A percentile compares a stretch with the other conserved stretches of the same genome.
These are phyloP conservation scores for Sporisorium iseilematis-ciliati DNA, from an alignment of 1,284 basidiomycete genomes.

Conservation along the genomic window DNA sequence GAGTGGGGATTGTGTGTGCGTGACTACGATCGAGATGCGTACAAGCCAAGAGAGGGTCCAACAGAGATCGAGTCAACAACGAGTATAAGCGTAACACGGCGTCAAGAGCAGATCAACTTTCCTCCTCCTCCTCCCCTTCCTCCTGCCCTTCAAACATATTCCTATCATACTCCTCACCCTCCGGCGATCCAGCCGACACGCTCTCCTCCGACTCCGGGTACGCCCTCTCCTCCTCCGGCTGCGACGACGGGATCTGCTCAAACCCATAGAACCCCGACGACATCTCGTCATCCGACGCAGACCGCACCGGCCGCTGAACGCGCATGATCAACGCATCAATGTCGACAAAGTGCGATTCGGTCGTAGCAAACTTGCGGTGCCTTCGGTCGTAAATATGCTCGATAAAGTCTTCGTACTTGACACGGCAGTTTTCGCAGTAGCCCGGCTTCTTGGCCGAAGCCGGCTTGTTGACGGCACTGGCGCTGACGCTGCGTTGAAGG, in stretches of 20 bases:
- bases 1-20: not conserved
- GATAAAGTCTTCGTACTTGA: conserved; percentile 90
- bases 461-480: conserved; percentile 35
- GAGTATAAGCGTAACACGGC: no score
- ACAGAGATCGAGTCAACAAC: not conserved
- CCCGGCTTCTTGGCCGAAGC: conserved; percentile 86
- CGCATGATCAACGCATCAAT: conserved; percentile 84
- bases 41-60: not conserved
- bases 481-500: conserved; percentile 50
- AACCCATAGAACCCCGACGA: conserved; percentile 33
- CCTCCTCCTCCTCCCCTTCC: conserved; percentile 2
- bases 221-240: conserved; percentile 31
- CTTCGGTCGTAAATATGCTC: conserved; percentile 83
- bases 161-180: conserved; percentile 4
- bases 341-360: conserved; percentile 83
- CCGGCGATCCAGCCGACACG: conserved; percentile 37
- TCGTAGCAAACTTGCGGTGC: conserved; percentile 87
- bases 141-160: conserved; percentile 5
- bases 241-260: conserved; percentile 43
- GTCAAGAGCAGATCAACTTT: not conserved
- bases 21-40: not conserved
- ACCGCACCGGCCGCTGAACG: conserved; percentile 72
- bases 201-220: conserved; percentile 40
- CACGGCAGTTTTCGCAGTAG: conserved; percentile 96
- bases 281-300: conserved; percentile 31